Evolutionary conservation across 2,329 filamentous ascomycete species (phyloP).

Genomic region (Colletotrichum abscissum): DNA sequence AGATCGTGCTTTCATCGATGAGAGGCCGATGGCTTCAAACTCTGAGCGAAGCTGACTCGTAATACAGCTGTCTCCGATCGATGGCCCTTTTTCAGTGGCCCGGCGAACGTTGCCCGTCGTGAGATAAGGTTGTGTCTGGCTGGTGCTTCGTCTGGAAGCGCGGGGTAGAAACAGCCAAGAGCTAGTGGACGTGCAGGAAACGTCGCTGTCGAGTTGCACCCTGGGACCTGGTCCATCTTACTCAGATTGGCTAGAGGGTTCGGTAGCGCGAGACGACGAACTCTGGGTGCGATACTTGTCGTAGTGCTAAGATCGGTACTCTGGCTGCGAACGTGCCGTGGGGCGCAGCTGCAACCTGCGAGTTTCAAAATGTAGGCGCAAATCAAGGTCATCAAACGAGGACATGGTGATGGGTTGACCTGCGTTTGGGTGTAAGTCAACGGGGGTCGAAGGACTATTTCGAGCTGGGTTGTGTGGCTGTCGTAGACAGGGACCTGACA

Average conservation of each 20-base stretch:
- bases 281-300: neutral
- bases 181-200: neutral
- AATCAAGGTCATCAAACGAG: neutral
- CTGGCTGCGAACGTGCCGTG: neutral
- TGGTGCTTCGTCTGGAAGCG: neutral
- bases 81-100: slow-evolving; percentile 6
- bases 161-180: slow-evolving; percentile 18
- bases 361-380: slow-evolving; percentile 1
- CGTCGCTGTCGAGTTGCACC: neutral
- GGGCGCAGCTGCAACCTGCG: neutral
- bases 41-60: slow-evolving; percentile 4
- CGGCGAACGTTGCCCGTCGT: neutral
- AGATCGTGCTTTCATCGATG: neutral
- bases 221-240: neutral
- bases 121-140: slow-evolving; percentile 21
- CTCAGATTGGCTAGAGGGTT: neutral
- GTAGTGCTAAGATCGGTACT: neutral
- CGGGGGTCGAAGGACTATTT: slow-evolving; percentile 5
- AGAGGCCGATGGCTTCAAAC: neutral
- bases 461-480: neutral
- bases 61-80: neutral
- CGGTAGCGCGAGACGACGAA: neutral
- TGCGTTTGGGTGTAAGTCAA: neutral
- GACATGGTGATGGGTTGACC: neutral
- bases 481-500: neutral